A percentile compares a stretch with the other conserved stretches of the same genome.
phyloP scores from a whole-genome alignment of 164 flowering plant genomes.

The Magnolia officinalis region DNA sequence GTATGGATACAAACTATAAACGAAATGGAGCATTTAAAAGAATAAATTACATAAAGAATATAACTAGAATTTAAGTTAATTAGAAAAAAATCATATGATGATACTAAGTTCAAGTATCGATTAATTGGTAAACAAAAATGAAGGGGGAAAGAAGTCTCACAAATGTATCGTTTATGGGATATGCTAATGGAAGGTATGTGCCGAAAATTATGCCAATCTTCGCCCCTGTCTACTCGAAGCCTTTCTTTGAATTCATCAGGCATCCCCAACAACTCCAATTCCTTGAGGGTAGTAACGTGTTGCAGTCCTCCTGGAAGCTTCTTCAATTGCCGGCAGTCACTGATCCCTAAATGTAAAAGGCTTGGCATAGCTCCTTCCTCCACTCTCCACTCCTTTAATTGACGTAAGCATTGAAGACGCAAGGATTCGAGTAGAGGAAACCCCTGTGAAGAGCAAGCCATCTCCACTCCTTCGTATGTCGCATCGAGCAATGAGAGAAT shows the following conservation, averaged over 20 bases:
- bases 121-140: too few species aligned
- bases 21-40: too few species aligned
- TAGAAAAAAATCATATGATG: too few species aligned
- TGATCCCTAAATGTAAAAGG: neutral
- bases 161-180: too few species aligned
- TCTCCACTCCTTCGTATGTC: slow-evolving; percentile 8
- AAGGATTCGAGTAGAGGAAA: slow-evolving; percentile 23
- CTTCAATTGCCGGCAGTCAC: neutral
- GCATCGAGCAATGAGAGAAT: neutral
- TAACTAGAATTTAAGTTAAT: too few species aligned
- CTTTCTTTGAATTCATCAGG: neutral
- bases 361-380: slow-evolving; percentile 24
- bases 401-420: neutral
- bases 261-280: neutral
- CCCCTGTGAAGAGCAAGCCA: neutral
- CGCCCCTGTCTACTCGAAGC: too few species aligned
- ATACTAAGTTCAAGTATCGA: too few species aligned
- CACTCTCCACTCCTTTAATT: slow-evolving; percentile 22
- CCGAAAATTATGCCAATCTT: too few species aligned
- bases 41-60: too few species aligned
- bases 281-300: neutral
- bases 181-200: too few species aligned
- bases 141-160: too few species aligned
- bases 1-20: too few species aligned
- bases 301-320: neutral